These are phyloP conservation scores for Talaromyces sp. DNA, from an alignment of 2,329 filamentous ascomycete species.

Conservation along the genomic window DNA sequence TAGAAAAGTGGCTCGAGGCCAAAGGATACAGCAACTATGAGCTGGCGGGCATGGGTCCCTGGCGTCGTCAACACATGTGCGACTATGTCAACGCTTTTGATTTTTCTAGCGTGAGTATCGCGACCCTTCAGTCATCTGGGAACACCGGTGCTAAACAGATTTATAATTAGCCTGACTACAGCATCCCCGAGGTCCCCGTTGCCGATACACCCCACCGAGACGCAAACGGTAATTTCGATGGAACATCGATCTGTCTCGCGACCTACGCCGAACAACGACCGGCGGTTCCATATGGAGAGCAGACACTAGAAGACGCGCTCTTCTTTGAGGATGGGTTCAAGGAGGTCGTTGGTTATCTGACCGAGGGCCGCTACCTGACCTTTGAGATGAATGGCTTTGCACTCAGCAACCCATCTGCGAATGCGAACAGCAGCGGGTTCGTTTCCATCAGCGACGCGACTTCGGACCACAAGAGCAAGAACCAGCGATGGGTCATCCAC, in stretches of 20 bases:
- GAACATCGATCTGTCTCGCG: constrained; percentile 41
- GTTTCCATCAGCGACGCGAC: constrained; percentile 20
- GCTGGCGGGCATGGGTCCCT: constrained; percentile 38
- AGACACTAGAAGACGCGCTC: constrained; percentile 25
- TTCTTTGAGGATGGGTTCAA: constrained; percentile 53
- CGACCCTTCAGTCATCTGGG: not conserved
- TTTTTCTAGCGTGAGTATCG: constrained; percentile 28
- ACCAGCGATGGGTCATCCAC: constrained; percentile 49
- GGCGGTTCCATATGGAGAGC: constrained; percentile 45
- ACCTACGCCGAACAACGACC: constrained; percentile 34
- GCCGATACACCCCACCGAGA: constrained; percentile 41
- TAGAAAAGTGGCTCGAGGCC: constrained; percentile 47
- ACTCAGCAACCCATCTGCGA: constrained; percentile 27
- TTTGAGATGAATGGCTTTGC: constrained; percentile 45
- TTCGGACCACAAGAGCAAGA: constrained; percentile 31
- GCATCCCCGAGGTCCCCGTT: constrained; percentile 43
- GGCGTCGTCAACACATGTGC: constrained; percentile 45
- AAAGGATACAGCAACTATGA: constrained; percentile 37
- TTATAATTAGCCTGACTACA: constrained; percentile 41
- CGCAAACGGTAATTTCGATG: constrained; percentile 39
- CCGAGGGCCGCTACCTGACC: constrained; percentile 51
- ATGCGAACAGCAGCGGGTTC: constrained; percentile 14
- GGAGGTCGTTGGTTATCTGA: constrained; percentile 46
- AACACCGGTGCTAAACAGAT: not conserved
- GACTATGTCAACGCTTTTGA: constrained; percentile 41